phyloP scores from a whole-genome alignment of 2,329 filamentous ascomycete species.

The Lasiodiplodia gonubiensis region DNA sequence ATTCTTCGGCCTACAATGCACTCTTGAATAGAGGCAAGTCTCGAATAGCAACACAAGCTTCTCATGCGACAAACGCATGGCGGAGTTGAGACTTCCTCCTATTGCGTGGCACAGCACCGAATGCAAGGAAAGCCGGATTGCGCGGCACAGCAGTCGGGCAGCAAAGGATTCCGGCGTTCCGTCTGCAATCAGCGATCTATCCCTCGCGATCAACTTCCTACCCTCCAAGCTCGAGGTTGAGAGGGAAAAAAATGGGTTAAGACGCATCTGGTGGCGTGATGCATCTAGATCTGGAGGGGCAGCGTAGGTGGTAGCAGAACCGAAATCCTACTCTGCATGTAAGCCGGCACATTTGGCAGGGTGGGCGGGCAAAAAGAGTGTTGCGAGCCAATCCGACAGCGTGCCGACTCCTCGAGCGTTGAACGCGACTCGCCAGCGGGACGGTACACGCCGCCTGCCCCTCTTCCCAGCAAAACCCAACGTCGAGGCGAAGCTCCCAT shows the following conservation, averaged over 20 bases:
- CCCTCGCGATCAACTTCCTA: background rate
- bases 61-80: background rate
- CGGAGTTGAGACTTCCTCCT: background rate
- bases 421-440: background rate
- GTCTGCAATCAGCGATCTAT: background rate
- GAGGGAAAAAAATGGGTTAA: background rate
- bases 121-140: background rate
- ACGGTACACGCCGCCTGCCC: background rate
- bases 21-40: background rate
- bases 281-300: constrained; percentile 8
- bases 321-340: constrained; percentile 1
- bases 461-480: background rate
- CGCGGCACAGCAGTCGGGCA: background rate
- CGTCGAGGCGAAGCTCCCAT: background rate
- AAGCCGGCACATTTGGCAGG: background rate
- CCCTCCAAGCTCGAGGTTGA: background rate
- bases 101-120: background rate
- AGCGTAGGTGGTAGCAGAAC: background rate
- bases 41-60: background rate
- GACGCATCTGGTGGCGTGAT: constrained; percentile 12
- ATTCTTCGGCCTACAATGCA: background rate
- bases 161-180: background rate
- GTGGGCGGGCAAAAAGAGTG: background rate
- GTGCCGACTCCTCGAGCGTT: background rate
- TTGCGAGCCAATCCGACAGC: background rate